Evolutionary conservation across 768 basidiomycete species (phyloP).

Genomic region (Fibroporia radiculosa): DNA sequence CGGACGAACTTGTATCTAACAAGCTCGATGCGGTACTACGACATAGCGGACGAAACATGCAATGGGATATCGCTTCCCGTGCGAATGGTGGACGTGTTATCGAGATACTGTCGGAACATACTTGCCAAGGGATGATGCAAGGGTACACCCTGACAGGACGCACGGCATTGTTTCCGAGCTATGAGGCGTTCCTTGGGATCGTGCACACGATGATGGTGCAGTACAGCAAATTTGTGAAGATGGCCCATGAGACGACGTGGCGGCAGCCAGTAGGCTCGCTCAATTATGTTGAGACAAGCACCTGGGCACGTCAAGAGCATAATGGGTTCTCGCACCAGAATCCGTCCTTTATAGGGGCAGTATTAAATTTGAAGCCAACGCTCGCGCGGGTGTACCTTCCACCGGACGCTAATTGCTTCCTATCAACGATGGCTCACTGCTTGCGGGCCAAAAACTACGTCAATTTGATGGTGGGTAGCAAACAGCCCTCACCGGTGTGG

Average conservation of each 20-base stretch:
- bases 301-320: slow-evolving; percentile 80
- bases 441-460: slow-evolving; percentile 79
- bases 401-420: slow-evolving; percentile 84
- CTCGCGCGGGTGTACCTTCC: slow-evolving; percentile 77
- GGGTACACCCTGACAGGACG: slow-evolving; percentile 88
- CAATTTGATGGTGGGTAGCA: slow-evolving; percentile 85
- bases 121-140: slow-evolving; percentile 85
- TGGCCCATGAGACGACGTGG: slow-evolving; percentile 67
- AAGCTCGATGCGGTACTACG: slow-evolving; percentile 80
- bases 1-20: slow-evolving; percentile 83
- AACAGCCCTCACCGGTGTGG: slow-evolving; percentile 78
- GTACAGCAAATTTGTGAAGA: slow-evolving; percentile 84
- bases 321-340: slow-evolving; percentile 90
- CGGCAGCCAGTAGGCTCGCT: slow-evolving; percentile 61
- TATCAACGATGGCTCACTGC: slow-evolving; percentile 80
- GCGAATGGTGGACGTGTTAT: slow-evolving; percentile 74
- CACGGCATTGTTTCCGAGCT: slow-evolving; percentile 80
- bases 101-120: slow-evolving; percentile 86
- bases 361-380: slow-evolving; percentile 69
- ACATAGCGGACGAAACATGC: slow-evolving; percentile 64
- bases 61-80: slow-evolving; percentile 70
- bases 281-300: slow-evolving; percentile 85
- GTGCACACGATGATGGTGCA: slow-evolving; percentile 87
- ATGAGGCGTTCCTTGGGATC: slow-evolving; percentile 89
- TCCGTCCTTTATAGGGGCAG: slow-evolving; percentile 77